Base-by-base conservation (phyloP, 2,329 filamentous ascomycete genomes). In the Venturia aucupariae region DNA sequence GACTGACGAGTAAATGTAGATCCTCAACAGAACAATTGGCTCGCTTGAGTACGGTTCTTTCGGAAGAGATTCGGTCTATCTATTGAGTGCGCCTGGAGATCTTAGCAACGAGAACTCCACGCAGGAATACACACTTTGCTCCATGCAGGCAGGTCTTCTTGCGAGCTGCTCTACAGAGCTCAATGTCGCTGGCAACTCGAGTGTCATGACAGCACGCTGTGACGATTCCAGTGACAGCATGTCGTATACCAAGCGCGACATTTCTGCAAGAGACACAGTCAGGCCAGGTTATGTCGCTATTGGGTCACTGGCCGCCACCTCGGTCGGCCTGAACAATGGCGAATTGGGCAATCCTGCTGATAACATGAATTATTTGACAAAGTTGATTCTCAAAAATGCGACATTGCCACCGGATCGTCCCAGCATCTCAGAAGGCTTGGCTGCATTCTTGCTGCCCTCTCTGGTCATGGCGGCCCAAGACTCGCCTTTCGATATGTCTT, bases 401-500 rank as follows among this genome's bases (percentile, higher is more conserved):
- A 57, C 6, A 3, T 35, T 57, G 24, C 51, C 51, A 57, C 35
- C 19, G 27, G 51, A 57, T 22, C 51, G 51, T 35, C 51, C 51
- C 19, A 57, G 51, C n/a, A 38, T 57, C n/a, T 27, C 51, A 35
- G 51, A 57, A 57, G 30, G 51, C 15, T 19, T 57, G 17, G 51
- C 51, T 57, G 27, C 51, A 22, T 32, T 57, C 27, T 10, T 57
- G 27, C 15, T 57, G 51, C 51, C 51, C 15, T 32, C 51, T 35
- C 17, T 57, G 8, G 24, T 57, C 10, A 57, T 57, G 51, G 51
- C 51, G 27, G 51, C 51, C n/a, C 51, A 57, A 57, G 30, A 57
- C 6, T 57, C 51, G 19, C 51, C 51, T 35, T 57, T 57, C 30
- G 51, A 57, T n/a, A 57, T 57, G 7, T n/a, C 30, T 30, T 35